Base-by-base conservation (phyloP, 768 basidiomycete genomes). In the Termitomyces sp. region DNA sequence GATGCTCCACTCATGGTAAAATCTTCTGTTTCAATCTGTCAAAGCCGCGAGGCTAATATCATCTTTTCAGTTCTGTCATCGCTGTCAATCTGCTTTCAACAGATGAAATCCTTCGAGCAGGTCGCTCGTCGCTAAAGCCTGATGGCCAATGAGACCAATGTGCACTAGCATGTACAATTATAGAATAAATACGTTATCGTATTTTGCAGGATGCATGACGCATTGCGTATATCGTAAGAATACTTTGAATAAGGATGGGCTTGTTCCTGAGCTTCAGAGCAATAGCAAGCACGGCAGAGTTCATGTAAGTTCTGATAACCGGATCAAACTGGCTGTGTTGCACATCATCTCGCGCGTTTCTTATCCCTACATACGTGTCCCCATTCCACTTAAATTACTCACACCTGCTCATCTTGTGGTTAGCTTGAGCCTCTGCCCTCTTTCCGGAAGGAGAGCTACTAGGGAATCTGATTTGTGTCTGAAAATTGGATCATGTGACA, bases 1-100 rank as follows among this genome's bases (percentile, higher is more conserved):
- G 71, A 97, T 99, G 94, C 76, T 99, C 49, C 95, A 98, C 70
- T 96, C 94, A 68, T 93, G 92, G 94, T 95, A 66, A 70, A 86
- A 26, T 46, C 18, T 38, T 26, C 35, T 14, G 9, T 48, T 28
- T 76, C 30, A 43, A 30, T 9, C 20, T 50, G 41, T 47, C 50
- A 13, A 23, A 41, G 20, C 38, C 28, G 23, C 4, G 55, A 64
- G 63, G 60, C 71, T 70, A 63, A 70, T 63, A 50, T 60, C 51
- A 62, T 54, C n/a, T 20, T 64, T 57, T 35, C 60, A 91, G 91
- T 76, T 92, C 91, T 66, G 90, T 92, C 62, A 99, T 99, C 68
- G 96, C 95, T 44, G 85, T 97, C 66, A 98, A 98, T 73, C 79
- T 98, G 59, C 75, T 98, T 56, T 95, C 92, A 35, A 97, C 94